phyloP scores from a whole-genome alignment of 768 basidiomycete genomes.

The Panaeolus cyanescens region DNA sequence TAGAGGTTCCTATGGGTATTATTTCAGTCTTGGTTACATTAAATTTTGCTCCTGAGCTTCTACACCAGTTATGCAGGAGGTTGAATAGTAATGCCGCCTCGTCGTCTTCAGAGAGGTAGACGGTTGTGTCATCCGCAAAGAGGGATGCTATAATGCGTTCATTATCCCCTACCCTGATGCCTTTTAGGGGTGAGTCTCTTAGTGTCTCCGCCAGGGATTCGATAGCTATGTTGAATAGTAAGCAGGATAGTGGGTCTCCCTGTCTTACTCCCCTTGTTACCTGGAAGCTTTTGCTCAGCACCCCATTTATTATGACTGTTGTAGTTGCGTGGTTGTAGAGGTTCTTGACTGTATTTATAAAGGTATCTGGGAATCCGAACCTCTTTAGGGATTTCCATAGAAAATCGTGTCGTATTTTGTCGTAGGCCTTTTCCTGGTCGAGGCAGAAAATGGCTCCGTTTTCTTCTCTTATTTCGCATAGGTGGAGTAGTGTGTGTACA shows the following conservation, averaged over 20 bases:
- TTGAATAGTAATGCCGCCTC: constrained; percentile 16
- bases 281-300: constrained; percentile 20
- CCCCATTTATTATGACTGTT: constrained; percentile 34
- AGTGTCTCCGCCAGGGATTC: constrained; percentile 37
- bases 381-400: constrained; percentile 23
- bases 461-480: constrained; percentile 21
- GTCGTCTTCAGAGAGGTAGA: constrained; percentile 28
- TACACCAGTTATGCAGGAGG: constrained; percentile 18
- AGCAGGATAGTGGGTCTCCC: constrained; percentile 37
- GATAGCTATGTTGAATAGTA: constrained; percentile 40
- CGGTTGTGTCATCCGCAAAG: constrained; percentile 40
- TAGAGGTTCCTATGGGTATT: constrained; percentile 10
- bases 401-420: constrained; percentile 13
- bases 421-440: too few species aligned
- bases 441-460: constrained; percentile 18
- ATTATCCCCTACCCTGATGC: constrained; percentile 18
- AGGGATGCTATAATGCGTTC: constrained; percentile 22
- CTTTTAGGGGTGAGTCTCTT: constrained; percentile 26
- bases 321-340: constrained; percentile 30
- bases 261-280: constrained; percentile 34
- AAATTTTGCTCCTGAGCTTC: constrained; percentile 40
- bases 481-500: constrained; percentile 19
- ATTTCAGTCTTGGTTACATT: constrained; percentile 41
- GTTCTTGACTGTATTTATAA: constrained; percentile 28
- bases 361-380: constrained; percentile 23